These are phyloP conservation scores for Ophiobolus disseminans DNA, from an alignment of 2,329 filamentous ascomycete genomes.

Conservation along the genomic window DNA sequence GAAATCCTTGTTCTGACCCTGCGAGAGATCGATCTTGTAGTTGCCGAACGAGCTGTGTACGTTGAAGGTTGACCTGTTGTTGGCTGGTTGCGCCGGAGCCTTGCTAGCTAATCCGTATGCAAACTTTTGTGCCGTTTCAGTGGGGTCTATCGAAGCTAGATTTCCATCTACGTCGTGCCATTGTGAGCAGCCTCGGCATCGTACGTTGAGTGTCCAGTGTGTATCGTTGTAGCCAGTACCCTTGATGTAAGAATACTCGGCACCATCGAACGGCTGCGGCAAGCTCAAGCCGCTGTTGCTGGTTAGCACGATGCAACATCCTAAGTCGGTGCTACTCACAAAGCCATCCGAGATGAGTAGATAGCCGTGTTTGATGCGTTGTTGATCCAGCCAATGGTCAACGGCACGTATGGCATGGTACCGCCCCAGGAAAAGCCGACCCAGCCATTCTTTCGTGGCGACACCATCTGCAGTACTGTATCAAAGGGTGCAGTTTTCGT, in stretches of 20 bases:
- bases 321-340: conserved; percentile 43
- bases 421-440: conserved; percentile 60
- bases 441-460: conserved; percentile 56
- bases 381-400: conserved; percentile 56
- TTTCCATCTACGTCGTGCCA: conserved; percentile 39
- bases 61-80: conserved; percentile 41
- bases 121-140: conserved; percentile 28
- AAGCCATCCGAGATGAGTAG: conserved; percentile 55
- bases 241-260: conserved; percentile 40
- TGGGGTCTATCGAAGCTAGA: conserved; percentile 22
- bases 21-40: conserved; percentile 34
- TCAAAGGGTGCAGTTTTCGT: conserved; percentile 46
- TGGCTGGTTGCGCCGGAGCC: conserved; percentile 32
- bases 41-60: conserved; percentile 38
- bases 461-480: conserved; percentile 54
- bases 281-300: conserved; percentile 35
- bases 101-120: conserved; percentile 32
- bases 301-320: not conserved
- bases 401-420: conserved; percentile 57
- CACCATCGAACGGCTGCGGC: conserved; percentile 32
- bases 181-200: conserved; percentile 39
- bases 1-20: conserved; percentile 35
- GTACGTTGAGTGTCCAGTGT: conserved; percentile 42
- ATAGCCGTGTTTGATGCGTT: conserved; percentile 48
- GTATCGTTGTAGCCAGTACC: conserved; percentile 41